Evolutionary conservation across 2,329 filamentous ascomycete genomes (phyloP).

Genomic region (Cordyceps tenuipes): DNA sequence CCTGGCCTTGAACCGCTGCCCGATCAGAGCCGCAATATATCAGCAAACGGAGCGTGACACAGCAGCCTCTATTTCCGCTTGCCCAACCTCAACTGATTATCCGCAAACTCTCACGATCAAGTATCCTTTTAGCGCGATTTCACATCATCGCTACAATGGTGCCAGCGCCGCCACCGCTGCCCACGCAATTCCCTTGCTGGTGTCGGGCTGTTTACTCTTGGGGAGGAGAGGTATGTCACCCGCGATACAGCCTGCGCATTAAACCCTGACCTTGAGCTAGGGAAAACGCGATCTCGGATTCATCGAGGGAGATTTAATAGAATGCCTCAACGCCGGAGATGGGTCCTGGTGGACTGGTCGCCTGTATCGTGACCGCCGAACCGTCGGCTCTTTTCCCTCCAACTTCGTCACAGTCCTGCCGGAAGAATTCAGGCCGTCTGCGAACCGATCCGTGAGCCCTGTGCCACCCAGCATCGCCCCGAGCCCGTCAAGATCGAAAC

Average conservation of each 20-base stretch:
- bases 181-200: constrained; percentile 81
- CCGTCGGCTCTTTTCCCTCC: constrained; percentile 88
- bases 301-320: constrained; percentile 94
- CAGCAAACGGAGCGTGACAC: constrained; percentile 1
- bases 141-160: constrained; percentile 34
- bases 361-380: constrained; percentile 78
- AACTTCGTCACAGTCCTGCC: constrained; percentile 93
- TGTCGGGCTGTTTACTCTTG: constrained; percentile 86
- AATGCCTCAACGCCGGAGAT: constrained; percentile 95
- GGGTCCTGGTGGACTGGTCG: constrained; percentile 98
- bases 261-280: constrained; percentile 28
- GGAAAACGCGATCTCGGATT: constrained; percentile 93
- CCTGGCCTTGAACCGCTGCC: neutral
- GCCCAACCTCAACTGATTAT: neutral
- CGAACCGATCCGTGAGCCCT: constrained; percentile 51
- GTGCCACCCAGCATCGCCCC: constrained; percentile 49
- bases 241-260: no score
- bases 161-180: constrained; percentile 52
- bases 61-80: neutral
- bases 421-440: constrained; percentile 68
- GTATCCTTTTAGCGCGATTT: neutral
- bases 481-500: constrained; percentile 52
- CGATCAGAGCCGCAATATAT: neutral
- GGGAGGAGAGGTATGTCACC: constrained; percentile 64
- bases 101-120: neutral